These are phyloP conservation scores for Austroboletus niveus DNA, from an alignment of 1,284 basidiomycete species.

Conservation along the genomic window DNA sequence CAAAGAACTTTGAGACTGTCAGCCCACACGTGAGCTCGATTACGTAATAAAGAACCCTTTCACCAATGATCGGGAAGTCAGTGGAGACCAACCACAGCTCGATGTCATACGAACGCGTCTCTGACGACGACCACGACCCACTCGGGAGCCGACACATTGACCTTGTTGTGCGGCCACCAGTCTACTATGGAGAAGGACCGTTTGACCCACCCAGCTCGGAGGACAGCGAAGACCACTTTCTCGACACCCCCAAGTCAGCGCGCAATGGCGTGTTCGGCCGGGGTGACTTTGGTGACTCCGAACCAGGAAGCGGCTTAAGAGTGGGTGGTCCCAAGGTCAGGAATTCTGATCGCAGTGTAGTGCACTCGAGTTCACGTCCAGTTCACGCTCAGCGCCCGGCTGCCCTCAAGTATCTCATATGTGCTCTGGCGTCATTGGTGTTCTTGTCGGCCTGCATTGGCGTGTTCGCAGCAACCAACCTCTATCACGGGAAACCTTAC, in stretches of 20 bases:
- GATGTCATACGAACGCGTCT: conserved; percentile 26
- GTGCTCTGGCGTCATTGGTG: conserved; percentile 53
- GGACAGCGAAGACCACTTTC: conserved; percentile 51
- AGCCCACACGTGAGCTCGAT: conserved; percentile 15
- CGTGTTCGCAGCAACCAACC: conserved; percentile 62
- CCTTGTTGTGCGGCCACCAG: conserved; percentile 36
- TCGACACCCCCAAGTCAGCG: conserved; percentile 34
- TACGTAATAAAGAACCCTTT: conserved; percentile 11
- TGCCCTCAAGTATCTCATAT: conserved; percentile 54
- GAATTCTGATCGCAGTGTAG: background rate
- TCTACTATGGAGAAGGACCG: conserved; percentile 68
- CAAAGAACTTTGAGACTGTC: no score
- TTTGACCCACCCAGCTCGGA: conserved; percentile 74
- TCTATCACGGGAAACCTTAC: conserved; percentile 56
- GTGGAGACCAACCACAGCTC: no score
- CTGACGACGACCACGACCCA: conserved; percentile 12
- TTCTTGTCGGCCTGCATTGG: conserved; percentile 61
- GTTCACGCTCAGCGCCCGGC: conserved; percentile 38
- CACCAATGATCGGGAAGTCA: background rate
- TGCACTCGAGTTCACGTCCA: conserved; percentile 6
- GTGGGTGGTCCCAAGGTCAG: conserved; percentile 38
- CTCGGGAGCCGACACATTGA: conserved; percentile 5
- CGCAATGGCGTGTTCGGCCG: conserved; percentile 26
- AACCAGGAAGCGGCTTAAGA: conserved; percentile 34
- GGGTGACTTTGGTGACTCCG: conserved; percentile 17